Evolutionary conservation across 768 basidiomycete species (phyloP), one percentile per base, ranked within the genome.

Genomic region (Scleroderma citrinum): DNA sequence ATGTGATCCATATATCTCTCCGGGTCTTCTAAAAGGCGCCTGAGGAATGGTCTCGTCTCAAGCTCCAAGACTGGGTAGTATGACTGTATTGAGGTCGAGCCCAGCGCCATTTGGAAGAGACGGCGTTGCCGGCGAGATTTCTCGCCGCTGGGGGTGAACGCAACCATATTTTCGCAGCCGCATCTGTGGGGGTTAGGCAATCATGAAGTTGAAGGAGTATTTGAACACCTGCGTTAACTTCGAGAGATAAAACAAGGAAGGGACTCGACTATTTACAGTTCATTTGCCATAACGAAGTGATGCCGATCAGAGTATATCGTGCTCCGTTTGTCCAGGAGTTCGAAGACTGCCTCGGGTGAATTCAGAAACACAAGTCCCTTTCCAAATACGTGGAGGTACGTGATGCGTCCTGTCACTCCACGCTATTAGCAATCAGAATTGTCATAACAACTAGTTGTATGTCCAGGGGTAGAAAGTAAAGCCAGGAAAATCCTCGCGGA

Each of bases 271-370:
- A 78, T 82, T 59, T 57, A 87, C 76, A 87, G 69, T 45, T 89
- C 85, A 20, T 82, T 80, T 13, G 69, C 71, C 87, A 90, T 88
- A 38, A 83, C 71, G 20, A 87, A 68, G 21, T 70, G 67, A 0
- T 84, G 84, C 62, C 83, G 85, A 67, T 88, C 87, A 7, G 86
- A 82, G 62, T 88, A 89, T 24, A 87, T 81, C 8, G 76, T 68
- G 7, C 85, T 83, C 26, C 79, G 76, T 59, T 78, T 83, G 48
- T 89, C 86, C 54, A 91, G 68, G 48, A 91, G 65, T 31, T 87
- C 86, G 34, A 71, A 69, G 0, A 75, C 76, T 0, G 74, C 80
- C 32, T 83, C 75, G 7, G 75, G 72, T 30, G 76, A 76, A 64
- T 81, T 85, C 45, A 88, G 57, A 65, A 89, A 83, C 26, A 88